Evolutionary conservation across 169 alveolate genomes (phyloP).

Genomic region (Blepharisma undulans): DNA sequence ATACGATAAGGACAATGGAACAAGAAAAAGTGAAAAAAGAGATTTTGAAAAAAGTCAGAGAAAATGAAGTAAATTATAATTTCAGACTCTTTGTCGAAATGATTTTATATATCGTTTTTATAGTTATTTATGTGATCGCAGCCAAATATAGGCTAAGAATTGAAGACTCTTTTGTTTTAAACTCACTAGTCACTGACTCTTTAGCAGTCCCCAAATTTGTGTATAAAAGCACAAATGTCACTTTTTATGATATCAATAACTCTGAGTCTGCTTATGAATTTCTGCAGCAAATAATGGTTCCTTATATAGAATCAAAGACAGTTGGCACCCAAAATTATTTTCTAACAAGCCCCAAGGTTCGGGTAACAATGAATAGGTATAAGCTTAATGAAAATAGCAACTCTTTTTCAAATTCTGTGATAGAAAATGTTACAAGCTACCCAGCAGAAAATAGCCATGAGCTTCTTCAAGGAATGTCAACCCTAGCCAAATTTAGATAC

Average conservation of each 20-base stretch:
- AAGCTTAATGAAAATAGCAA: neutral
- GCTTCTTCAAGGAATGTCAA: neutral
- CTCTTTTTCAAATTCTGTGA: neutral
- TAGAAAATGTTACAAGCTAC: neutral
- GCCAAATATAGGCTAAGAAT: neutral
- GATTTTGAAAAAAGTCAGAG: neutral
- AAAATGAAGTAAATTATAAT: constrained; percentile 35
- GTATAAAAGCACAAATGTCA: neutral
- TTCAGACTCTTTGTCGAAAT: constrained; percentile 20
- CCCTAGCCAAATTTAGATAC: neutral
- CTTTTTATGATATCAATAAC: neutral
- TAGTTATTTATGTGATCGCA: constrained; percentile 15
- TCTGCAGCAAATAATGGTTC: neutral
- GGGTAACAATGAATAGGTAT: neutral
- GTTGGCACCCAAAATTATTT: neutral
- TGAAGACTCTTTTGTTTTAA: neutral
- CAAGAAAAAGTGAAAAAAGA: constrained; percentile 15
- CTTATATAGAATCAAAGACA: neutral
- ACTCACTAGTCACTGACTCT: neutral
- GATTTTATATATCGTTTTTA: constrained; percentile 13
- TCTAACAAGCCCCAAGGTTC: neutral
- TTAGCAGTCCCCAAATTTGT: neutral
- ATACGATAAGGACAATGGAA: constrained; percentile 19
- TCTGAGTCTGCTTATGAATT: neutral
- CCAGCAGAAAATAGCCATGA: neutral